A percentile compares a stretch with the other conserved stretches of the same genome.
phyloP scores from a whole-genome alignment of 495 filamentous ascomycete species.

The Penicillium cosmopolitanum region DNA sequence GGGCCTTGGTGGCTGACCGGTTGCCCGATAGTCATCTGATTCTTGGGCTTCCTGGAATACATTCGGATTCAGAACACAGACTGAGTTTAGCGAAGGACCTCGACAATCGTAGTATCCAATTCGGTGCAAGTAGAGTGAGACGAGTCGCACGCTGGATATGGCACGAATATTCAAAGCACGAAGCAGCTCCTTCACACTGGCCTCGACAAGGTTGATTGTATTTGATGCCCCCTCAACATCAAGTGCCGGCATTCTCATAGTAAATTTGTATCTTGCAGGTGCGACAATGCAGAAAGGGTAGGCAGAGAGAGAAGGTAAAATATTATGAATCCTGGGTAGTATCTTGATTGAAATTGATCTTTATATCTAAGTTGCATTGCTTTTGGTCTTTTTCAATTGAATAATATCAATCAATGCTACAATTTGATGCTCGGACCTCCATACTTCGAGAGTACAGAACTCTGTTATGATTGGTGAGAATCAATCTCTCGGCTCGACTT shows the following conservation, averaged over 20 bases:
- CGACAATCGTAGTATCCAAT: conserved; percentile 29
- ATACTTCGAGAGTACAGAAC: background rate
- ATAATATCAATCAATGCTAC: background rate
- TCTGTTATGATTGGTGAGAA: background rate
- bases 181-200: conserved; percentile 51
- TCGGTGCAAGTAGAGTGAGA: conserved; percentile 49
- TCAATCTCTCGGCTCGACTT: background rate
- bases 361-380: background rate
- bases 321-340: background rate
- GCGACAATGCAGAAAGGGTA: too few relatives aligned
- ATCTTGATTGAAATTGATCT: background rate
- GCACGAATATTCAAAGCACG: conserved; percentile 31
- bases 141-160: conserved; percentile 47
- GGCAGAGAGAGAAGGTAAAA: background rate
- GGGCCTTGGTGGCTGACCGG: conserved; percentile 35
- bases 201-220: conserved; percentile 50
- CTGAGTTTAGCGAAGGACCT: conserved; percentile 20
- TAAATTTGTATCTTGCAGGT: background rate
- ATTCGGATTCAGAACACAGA: conserved; percentile 23
- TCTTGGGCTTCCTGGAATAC: conserved; percentile 25
- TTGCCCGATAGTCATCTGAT: conserved; percentile 26
- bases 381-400: background rate
- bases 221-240: background rate
- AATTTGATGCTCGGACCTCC: background rate
- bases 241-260: background rate